Evolutionary conservation across 1,284 basidiomycete genomes (phyloP).

Genomic region (Ceratobasidium sp.): DNA sequence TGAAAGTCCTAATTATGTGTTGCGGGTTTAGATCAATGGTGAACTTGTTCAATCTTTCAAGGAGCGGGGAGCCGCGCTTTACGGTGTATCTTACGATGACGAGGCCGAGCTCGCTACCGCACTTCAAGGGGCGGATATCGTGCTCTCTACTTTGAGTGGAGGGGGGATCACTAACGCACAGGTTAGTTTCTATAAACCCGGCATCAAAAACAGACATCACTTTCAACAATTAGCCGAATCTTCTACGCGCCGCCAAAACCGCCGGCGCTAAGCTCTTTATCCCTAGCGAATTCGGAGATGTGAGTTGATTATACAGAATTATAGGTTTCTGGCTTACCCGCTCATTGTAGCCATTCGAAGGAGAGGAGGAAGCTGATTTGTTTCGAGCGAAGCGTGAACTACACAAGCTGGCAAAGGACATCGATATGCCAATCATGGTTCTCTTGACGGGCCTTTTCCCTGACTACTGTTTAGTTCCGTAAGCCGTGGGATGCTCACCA

Average conservation of each 20-base stretch:
- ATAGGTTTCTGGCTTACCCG: neutral
- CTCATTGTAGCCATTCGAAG: slow-evolving; percentile 24
- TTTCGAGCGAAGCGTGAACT: slow-evolving; percentile 42
- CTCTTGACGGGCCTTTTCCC: slow-evolving; percentile 44
- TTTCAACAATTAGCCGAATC: slow-evolving; percentile 7
- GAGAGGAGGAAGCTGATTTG: slow-evolving; percentile 25
- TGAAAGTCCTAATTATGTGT: neutral
- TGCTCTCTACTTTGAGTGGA: slow-evolving; percentile 42
- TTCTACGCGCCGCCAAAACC: slow-evolving; percentile 32
- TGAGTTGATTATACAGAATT: neutral
- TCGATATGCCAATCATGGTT: slow-evolving; percentile 35
- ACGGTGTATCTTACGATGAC: slow-evolving; percentile 40
- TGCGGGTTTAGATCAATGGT: slow-evolving; percentile 23
- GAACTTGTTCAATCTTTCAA: slow-evolving; percentile 39
- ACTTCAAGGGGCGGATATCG: slow-evolving; percentile 39
- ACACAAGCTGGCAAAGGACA: slow-evolving; percentile 37
- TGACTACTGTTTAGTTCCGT: slow-evolving; percentile 32
- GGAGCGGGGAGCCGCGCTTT: slow-evolving; percentile 41
- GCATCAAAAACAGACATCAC: neutral
- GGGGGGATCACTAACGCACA: slow-evolving; percentile 26
- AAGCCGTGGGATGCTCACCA: neutral
- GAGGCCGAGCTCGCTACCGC: slow-evolving; percentile 26
- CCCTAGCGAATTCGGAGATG: slow-evolving; percentile 43
- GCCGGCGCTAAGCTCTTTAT: slow-evolving; percentile 45
- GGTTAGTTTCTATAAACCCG: neutral